These are phyloP conservation scores for Terfezia boudieri DNA, from an alignment of 495 filamentous ascomycete genomes.

Conservation along the genomic window DNA sequence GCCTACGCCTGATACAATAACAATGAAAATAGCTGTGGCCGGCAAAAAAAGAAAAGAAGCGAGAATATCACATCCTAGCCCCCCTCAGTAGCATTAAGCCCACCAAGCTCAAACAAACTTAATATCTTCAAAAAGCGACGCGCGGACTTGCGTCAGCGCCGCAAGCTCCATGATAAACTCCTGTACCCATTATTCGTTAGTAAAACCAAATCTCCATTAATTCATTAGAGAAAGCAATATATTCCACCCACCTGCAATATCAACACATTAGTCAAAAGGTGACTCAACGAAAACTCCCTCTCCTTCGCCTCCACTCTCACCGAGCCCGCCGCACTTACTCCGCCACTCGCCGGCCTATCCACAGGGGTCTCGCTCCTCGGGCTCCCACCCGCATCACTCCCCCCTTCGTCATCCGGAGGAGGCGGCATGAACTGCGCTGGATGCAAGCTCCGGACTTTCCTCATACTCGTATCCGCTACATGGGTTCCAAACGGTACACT, in stretches of 20 bases:
- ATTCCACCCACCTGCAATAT: conserved; percentile 30
- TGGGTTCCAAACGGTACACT: conserved; percentile 7
- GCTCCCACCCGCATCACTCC: conserved; percentile 20
- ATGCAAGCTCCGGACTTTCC: conserved; percentile 9
- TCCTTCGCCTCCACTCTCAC: conserved; percentile 13
- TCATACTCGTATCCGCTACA: conserved; percentile 11
- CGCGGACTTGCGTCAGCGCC: conserved; percentile 65
- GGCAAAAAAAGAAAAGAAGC: too few species aligned
- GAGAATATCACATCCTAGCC: too few species aligned
- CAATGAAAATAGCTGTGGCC: too few species aligned
- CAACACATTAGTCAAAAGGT: conserved; percentile 63
- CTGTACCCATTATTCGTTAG: conserved; percentile 27
- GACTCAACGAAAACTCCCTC: conserved; percentile 47
- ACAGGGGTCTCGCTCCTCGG: conserved; percentile 22
- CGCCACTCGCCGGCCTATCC: conserved; percentile 5
- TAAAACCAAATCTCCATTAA: not conserved
- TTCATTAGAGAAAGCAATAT: not conserved
- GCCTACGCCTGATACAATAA: too few species aligned
- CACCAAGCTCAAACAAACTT: conserved; percentile 26
- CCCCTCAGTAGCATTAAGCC: not conserved
- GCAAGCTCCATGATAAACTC: conserved; percentile 80
- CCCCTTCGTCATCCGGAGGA: conserved; percentile 10
- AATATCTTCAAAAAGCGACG: conserved; percentile 70
- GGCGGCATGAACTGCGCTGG: conserved; percentile 16
- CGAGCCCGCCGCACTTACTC: conserved; percentile 13